Conservation (phyloP, 352 stramenopile species). For the Phytophthora idaei region DNA sequence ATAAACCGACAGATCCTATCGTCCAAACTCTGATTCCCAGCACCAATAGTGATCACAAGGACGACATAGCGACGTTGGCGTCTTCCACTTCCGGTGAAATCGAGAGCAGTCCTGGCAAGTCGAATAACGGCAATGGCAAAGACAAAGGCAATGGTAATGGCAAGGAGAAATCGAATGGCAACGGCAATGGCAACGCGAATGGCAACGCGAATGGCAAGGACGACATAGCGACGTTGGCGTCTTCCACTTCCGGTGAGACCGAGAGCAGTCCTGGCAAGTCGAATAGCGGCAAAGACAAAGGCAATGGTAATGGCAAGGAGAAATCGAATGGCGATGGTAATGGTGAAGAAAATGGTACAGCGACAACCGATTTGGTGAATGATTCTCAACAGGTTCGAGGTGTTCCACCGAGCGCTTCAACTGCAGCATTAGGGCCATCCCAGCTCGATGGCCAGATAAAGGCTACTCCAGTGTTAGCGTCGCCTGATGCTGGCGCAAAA, state of each 20-base stretch:
- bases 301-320: neutral
- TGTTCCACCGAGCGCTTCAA: no score
- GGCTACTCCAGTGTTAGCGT: no score
- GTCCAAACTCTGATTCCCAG: neutral
- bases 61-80: neutral
- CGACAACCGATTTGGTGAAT: no score
- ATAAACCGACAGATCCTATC: no score
- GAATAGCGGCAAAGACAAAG: slow-evolving; percentile 3
- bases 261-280: neutral
- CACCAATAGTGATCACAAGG: neutral
- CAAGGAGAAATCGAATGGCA: neutral
- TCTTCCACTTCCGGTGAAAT: neutral
- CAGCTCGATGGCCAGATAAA: no score
- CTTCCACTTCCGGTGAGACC: neutral
- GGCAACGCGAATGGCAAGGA: neutral
- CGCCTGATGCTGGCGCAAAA: no score
- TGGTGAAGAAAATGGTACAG: no score
- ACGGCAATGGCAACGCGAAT: neutral
- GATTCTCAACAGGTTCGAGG: no score
- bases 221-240: neutral
- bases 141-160: slow-evolving; percentile 1
- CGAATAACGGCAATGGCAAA: slow-evolving; percentile 7
- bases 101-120: neutral
- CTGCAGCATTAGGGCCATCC: no score
- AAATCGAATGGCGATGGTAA: neutral